Evolutionary conservation across 2,329 filamentous ascomycete genomes (phyloP), one percentile per base, ranked within the genome.

Genomic region (Neurospora sp.): DNA sequence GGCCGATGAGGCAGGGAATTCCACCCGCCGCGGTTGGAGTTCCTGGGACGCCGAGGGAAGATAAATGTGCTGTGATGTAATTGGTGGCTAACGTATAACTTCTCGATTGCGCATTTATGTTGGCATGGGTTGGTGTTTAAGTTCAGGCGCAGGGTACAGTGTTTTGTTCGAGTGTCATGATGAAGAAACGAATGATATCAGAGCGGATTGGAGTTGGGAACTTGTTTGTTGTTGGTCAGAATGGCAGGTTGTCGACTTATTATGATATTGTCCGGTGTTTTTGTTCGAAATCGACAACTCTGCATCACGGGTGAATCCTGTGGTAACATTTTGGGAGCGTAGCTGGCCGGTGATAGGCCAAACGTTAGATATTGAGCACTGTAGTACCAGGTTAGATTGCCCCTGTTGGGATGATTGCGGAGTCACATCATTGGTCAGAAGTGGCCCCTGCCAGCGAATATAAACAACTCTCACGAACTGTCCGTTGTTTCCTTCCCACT

Each of bases 41-140:
- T 33, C 52, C 52, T 17, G 52, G 52, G 13, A 62, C 28, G 15
- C 52, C 52, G n/a, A 69, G 62, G 33, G 68, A 69, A 17, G 43
- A 42, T 10, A 42, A 69, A 15, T 69, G 68, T 28, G 23, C 39
- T 46, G 62, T 69, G 13, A 69, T 69, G 68, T 69, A 39, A 67
- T n/a, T 28, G 33, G 38, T n/a, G 28, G 13, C 17, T 62, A 10
- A 36, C 1, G 52, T 10, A 9, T 62, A 3, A 5, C 0, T 58
- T 33, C 23, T 58, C 13, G 3, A 13, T 58, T 33, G 46, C 23
- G 46, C 23, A 2, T 9, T 17, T 9, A 17, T 58, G 10, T 15
- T 36, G 3, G 13, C 4, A 8, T n/a, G 52, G 52, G 10, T 33
- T 62, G 52, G 28, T 10, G 52, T 62, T 36, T 33, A n/a, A 17